Evolutionary conservation across 306 rosid genomes (phyloP).

Genomic region (Acacia melanoxylon): DNA sequence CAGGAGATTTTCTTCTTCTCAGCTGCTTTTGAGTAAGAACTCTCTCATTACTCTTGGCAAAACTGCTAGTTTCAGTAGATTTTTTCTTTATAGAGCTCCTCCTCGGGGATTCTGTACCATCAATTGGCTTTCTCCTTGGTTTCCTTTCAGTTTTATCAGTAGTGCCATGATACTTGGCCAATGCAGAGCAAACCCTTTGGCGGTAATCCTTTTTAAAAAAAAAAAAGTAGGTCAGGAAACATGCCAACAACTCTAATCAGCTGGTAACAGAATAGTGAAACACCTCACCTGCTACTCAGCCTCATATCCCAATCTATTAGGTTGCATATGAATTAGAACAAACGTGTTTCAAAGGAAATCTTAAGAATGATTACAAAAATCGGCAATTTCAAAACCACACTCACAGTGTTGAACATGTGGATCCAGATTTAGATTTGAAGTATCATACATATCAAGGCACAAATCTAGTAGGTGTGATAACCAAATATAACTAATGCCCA

Average conservation of each 20-base stretch:
- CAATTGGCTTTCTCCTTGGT: slow-evolving; percentile 46
- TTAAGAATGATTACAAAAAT: not conserved
- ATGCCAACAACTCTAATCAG: not conserved
- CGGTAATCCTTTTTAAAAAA: slow-evolving; percentile 48
- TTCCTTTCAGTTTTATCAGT: slow-evolving; percentile 45
- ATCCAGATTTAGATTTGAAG: not conserved
- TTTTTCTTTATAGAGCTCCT: slow-evolving; percentile 40
- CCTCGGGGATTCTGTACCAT: slow-evolving; percentile 30
- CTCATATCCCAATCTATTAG: not conserved
- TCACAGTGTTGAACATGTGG: not conserved
- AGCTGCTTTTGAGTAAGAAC: slow-evolving; percentile 20
- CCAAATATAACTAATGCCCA: not conserved
- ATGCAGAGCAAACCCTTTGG: slow-evolving; percentile 55
- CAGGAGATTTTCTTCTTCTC: slow-evolving; percentile 48
- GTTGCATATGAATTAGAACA: not conserved
- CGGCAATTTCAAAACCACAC: not conserved
- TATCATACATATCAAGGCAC: not conserved
- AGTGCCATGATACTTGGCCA: slow-evolving; percentile 52
- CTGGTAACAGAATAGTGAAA: not conserved
- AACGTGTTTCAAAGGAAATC: not conserved
- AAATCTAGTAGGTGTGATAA: not conserved
- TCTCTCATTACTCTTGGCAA: slow-evolving; percentile 20
- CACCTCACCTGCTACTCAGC: not conserved
- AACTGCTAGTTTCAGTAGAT: slow-evolving; percentile 6
- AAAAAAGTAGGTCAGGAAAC: not conserved